phyloP scores from a whole-genome alignment of 306 rosid species.

The Oemleria cerasiformis region DNA sequence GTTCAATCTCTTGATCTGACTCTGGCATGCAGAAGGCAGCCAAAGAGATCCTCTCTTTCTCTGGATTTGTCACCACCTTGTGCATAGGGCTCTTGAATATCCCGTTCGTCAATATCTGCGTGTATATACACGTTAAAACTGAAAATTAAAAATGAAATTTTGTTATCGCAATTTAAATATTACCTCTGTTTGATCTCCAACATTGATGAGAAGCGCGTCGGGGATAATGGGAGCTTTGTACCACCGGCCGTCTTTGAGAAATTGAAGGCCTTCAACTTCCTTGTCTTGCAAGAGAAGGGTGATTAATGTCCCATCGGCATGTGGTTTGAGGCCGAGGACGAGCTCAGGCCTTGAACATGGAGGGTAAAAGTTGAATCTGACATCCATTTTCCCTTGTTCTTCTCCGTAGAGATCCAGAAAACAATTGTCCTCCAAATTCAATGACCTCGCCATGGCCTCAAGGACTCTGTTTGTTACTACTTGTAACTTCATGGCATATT shows the following conservation, averaged over 20 bases:
- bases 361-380: conserved; percentile 16
- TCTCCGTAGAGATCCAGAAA: background rate
- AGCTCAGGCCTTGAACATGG: conserved; percentile 15
- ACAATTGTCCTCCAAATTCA: conserved; percentile 52
- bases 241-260: conserved; percentile 63
- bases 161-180: too few relatives aligned
- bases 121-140: too few relatives aligned
- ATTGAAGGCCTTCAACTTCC: conserved; percentile 69
- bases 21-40: conserved; percentile 41
- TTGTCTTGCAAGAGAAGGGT: conserved; percentile 28
- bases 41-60: conserved; percentile 43
- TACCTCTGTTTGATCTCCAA: conserved; percentile 55
- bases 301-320: conserved; percentile 17
- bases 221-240: conserved; percentile 55
- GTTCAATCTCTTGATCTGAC: conserved; percentile 40
- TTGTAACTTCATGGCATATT: conserved; percentile 40
- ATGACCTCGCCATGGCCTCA: conserved; percentile 69
- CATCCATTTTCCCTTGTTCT: conserved; percentile 2
- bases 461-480: conserved; percentile 39
- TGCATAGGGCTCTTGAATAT: conserved; percentile 47
- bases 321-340: conserved; percentile 17
- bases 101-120: conserved; percentile 51
- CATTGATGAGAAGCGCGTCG: conserved; percentile 57
- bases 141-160: too few relatives aligned
- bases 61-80: conserved; percentile 41